phyloP scores from a whole-genome alignment of 2,329 filamentous ascomycete species.

The Cryphonectria nitschkei region DNA sequence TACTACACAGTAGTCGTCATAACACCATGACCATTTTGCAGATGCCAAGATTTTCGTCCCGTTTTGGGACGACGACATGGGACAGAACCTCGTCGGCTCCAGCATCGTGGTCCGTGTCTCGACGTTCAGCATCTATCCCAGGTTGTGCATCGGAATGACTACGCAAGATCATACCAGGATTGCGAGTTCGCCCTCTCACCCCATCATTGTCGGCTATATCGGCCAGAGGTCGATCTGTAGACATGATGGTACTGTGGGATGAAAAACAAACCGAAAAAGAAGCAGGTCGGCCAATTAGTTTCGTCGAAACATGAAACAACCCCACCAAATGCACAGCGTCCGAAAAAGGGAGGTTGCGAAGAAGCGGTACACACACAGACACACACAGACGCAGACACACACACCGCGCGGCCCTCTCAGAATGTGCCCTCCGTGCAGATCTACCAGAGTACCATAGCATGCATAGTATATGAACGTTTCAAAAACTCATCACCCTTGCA shows the following conservation, averaged over 20 bases:
- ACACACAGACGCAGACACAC: background rate
- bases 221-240: background rate
- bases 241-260: background rate
- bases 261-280: background rate
- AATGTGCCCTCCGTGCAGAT: background rate
- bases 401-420: background rate
- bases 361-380: background rate
- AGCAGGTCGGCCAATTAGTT: constrained; percentile 4
- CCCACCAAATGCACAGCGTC: background rate
- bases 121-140: background rate
- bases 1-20: background rate
- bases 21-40: background rate
- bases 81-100: background rate
- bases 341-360: constrained; percentile 6
- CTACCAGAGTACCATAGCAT: background rate
- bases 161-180: constrained; percentile 1
- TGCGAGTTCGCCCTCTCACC: background rate
- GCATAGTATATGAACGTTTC: constrained; percentile 1
- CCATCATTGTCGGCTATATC: constrained; percentile 1
- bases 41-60: background rate
- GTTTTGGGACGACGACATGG: background rate
- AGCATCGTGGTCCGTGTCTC: background rate
- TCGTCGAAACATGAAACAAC: constrained; percentile 14
- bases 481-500: constrained; percentile 2
- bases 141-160: background rate